phyloP scores from a whole-genome alignment of 2,329 filamentous ascomycete species.

The Hypocreales sp. region DNA sequence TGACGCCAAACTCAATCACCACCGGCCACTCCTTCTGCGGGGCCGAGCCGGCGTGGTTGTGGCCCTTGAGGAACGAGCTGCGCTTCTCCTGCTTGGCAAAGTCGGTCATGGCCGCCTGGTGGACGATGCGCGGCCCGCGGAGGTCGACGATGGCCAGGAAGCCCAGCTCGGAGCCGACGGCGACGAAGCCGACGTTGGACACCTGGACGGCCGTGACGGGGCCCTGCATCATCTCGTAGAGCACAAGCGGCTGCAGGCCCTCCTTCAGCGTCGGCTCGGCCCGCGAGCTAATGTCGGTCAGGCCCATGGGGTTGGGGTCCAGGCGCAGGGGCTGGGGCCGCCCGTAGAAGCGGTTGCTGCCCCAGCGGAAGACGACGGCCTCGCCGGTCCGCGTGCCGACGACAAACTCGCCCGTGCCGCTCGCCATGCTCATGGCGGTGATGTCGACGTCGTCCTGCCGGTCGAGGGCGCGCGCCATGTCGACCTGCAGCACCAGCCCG shows the following conservation, averaged over 20 bases:
- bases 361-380: conserved; percentile 76
- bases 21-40: conserved; percentile 58
- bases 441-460: conserved; percentile 66
- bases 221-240: conserved; percentile 75
- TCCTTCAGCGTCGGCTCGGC: conserved; percentile 61
- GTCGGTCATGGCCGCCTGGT: conserved; percentile 55
- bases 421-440: conserved; percentile 63
- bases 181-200: conserved; percentile 88
- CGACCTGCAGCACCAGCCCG: conserved; percentile 62
- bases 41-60: conserved; percentile 16
- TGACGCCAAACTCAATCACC: conserved; percentile 75
- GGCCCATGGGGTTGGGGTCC: conserved; percentile 47
- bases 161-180: conserved; percentile 71
- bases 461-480: conserved; percentile 68
- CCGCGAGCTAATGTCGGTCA: conserved; percentile 61
- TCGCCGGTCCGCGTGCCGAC: conserved; percentile 75
- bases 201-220: conserved; percentile 65
- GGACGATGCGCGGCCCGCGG: conserved; percentile 73
- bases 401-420: conserved; percentile 70
- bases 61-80: conserved; percentile 48
- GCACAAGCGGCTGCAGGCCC: conserved; percentile 62
- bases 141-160: conserved; percentile 73
- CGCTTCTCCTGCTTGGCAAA: conserved; percentile 65
- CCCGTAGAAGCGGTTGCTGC: conserved; percentile 59
- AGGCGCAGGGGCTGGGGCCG: conserved; percentile 35